Evolutionary conservation across 257 asterid genomes (phyloP), one percentile per base, ranked within the genome.

Genomic region (Gynochthodes officinalis): DNA sequence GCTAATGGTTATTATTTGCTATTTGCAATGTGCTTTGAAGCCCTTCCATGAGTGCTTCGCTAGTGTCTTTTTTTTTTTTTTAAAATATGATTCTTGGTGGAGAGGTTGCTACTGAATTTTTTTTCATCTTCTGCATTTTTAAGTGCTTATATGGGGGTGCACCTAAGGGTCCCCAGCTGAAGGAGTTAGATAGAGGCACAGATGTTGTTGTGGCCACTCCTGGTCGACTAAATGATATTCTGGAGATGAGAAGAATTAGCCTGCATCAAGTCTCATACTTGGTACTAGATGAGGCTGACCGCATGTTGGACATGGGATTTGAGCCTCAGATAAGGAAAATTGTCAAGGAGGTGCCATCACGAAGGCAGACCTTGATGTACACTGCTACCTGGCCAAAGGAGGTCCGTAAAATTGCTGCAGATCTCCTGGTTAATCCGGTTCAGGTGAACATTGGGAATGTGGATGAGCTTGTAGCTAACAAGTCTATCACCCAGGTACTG

Each of bases 341-440:
- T 76, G 99, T 95, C 82, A 95, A 90, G 83, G 96, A 84, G 83
- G 87, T 95, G 75, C 96, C 97, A 72, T 63, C 89, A 58, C 93
- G 86, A 44, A 86, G 98, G 75, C 99, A 95, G 77, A 95, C 99
- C 64, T 83, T 95, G 79, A 95, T 92, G 99, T 92, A 83, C 86
- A 95, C 99, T 37, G 98, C 99, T 59, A 95, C 98, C 28, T 95
- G 99, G 99, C 99, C 99, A 2, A 95, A 90, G 86, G 99, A 90
- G 84, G 99, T 95, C 65, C 91, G 99, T 69, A 92, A 80, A 79
- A 95, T 95, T 73, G 98, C 99, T 78, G 87, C 96, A 39, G 98
- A 95, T 79, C 88, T 95, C 59, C 79, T 95, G 70, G 86, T 84
- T 62, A 84, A 90, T 72, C 96, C 98, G 59, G 95, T 92, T 64